Evolutionary conservation across 129 eudicot species (phyloP).

Genomic region (Flaveria linearis): DNA sequence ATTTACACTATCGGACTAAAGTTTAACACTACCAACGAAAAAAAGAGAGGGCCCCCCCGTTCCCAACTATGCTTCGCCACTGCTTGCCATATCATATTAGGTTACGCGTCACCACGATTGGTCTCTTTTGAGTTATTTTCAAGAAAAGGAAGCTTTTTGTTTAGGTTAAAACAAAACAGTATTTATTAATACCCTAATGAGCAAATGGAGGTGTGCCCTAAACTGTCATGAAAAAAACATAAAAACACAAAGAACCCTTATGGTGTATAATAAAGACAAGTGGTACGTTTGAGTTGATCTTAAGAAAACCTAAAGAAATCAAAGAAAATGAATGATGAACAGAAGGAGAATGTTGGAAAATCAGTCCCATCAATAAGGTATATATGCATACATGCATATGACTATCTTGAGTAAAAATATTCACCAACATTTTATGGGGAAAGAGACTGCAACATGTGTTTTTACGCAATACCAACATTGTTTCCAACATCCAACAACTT

Average conservation of each 20-base stretch:
- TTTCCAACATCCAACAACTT: constrained; percentile 38
- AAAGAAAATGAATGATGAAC: constrained; percentile 41
- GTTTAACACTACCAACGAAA: too few relatives aligned
- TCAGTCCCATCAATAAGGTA: constrained; percentile 40
- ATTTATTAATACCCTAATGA: constrained; percentile 25
- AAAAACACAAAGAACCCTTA: constrained; percentile 18
- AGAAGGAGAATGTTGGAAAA: constrained; percentile 48
- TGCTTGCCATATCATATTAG: not conserved
- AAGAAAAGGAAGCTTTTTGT: constrained; percentile 17
- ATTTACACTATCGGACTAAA: too few relatives aligned
- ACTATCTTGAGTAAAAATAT: constrained; percentile 28
- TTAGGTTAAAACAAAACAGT: constrained; percentile 18
- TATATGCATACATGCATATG: constrained; percentile 16
- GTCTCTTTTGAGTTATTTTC: constrained; percentile 18
- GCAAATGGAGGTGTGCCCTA: constrained; percentile 27
- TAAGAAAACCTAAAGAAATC: constrained; percentile 31
- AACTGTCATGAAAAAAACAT: constrained; percentile 21
- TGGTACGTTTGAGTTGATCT: constrained; percentile 40
- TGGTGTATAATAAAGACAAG: constrained; percentile 25
- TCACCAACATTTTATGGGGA: constrained; percentile 27
- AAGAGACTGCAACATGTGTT: constrained; percentile 33
- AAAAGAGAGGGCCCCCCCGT: too few relatives aligned
- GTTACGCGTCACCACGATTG: not conserved
- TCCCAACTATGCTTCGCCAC: too few relatives aligned
- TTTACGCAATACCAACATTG: constrained; percentile 36